Base-by-base conservation (phyloP, 495 filamentous ascomycete species). In the Amniculicola lignicola region DNA sequence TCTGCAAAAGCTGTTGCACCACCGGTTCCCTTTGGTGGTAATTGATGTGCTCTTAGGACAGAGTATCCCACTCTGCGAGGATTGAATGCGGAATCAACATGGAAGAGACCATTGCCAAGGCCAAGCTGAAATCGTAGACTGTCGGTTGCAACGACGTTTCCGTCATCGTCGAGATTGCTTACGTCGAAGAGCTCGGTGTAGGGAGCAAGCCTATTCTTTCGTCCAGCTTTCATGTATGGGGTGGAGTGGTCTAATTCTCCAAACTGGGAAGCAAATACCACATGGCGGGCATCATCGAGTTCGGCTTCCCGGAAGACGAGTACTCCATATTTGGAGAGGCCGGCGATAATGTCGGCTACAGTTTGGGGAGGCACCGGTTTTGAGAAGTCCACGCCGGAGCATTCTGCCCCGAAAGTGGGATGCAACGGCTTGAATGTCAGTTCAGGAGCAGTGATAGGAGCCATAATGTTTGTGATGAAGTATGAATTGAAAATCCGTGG, bases 1-100 rank as follows among this genome's bases (percentile, higher is more conserved):
- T 84, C 80, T 1, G 80, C 80, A 55, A 81, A 83, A 1, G 78
- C 76, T 0, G 80, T 83, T 35, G 76, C 72, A 4, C 80, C 80
- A 4, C 80, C 80, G 3, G 66, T 73, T 5, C 70, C 70, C 0
- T 66, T 45, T 0, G 81, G 80, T 1, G 79, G 79, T 4, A 83
- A 69, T 38, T 72, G 67, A 24, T 72, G 68, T 4, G 78, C 78
- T 3, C 74, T 71, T 1, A 84, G 70, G 1, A 82, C 63, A 21
- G 78, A 82, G 68, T 76, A 77, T 4, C 68, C 70, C 1, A 79
- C 78, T 19, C 81, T 75, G 0, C 78, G 76, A n/a, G 80, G 80
- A 59, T 84, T 83, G 67, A 81, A 84, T 14, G 71, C 72, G 23
- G 74, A 77, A 63, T 83, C 81, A 2, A 73, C 74, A 57, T 84